Evolutionary conservation across 495 filamentous ascomycete genomes (phyloP), one percentile per base, ranked within the genome.

Genomic region (Penicillium paxilli): DNA sequence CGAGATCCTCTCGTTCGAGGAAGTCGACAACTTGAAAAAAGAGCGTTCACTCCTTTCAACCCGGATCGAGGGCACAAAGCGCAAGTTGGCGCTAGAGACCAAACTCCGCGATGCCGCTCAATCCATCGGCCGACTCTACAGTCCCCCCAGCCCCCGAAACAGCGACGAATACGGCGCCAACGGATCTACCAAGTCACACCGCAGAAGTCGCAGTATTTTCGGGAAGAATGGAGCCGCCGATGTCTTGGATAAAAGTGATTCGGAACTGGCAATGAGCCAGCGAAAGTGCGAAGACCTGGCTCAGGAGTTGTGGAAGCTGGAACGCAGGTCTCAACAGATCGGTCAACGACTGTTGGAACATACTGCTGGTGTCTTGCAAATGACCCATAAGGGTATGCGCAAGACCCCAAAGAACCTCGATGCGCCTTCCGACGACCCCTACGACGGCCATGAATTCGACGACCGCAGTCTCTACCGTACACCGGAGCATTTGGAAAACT

Each of bases 61-160:
- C 58, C 86, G 89, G n/a, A 86, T 94, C 61, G 89, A 91, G 50
- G 83, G 86, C 41, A 83, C 89, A 10, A 84, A 85, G 63, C 81
- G 89, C 30, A 96, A 90, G 70, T 79, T 98, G 32, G 83, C 86
- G n/a, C 84, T 97, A 42, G 94, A 98, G 64, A 89, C 84, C 20
- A 98, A 97, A 71, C 87, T 96, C 52, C 86, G 91, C 54, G 93
- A 97, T 79, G 95, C 94, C 0, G 92, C 95, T 10, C 79, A 87
- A 53, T 94, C 90, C 14, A 85, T 98, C 65, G 85, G 83, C 40
- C 80, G 89, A 58, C 73, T 98, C 22, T 88, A 96, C 64, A 82
- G 81, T 20, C 76, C 78, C 47, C 80, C 78, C 51, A 77, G 71
- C 26, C 61, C 68, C 23, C 58, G 71, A 38, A 60, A 52, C 51